Percentiles rank a stretch among this genome's conserved stretches.
phyloP scores from a whole-genome alignment of 2,329 filamentous ascomycete species.

The Trichoderma sp. region DNA sequence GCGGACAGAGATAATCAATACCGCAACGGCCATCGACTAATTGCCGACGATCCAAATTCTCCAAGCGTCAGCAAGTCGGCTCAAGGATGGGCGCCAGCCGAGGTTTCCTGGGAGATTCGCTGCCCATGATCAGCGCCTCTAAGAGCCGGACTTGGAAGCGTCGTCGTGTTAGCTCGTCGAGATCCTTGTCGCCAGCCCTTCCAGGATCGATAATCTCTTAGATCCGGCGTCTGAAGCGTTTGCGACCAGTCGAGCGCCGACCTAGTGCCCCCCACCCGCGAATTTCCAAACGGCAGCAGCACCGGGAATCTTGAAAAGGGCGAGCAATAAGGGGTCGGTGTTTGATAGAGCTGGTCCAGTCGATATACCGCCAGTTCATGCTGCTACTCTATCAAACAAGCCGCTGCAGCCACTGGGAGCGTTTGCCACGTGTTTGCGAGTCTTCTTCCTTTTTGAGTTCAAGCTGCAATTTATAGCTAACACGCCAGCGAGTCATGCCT shows the following conservation, averaged over 20 bases:
- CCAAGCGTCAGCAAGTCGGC: conserved; percentile 2
- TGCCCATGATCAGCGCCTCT: not conserved
- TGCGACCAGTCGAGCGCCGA: not conserved
- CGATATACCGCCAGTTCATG: not conserved
- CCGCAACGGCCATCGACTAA: conserved; percentile 6
- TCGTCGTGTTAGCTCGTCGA: not conserved
- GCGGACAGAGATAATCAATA: not conserved
- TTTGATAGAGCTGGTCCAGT: not conserved
- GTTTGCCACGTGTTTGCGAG: not conserved
- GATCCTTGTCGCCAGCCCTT: not conserved
- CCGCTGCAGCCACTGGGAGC: not conserved
- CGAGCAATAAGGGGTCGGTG: not conserved
- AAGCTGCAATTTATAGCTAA: not conserved
- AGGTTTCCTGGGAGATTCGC: not conserved
- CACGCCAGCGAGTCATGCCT: conserved; percentile 10
- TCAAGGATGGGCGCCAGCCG: not conserved
- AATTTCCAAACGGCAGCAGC: not conserved
- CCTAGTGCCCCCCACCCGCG: not conserved
- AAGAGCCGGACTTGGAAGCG: not conserved
- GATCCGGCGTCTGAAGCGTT: conserved; percentile 4
- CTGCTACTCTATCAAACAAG: not conserved
- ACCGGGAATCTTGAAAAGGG: conserved; percentile 1
- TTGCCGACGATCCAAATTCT: conserved; percentile 11
- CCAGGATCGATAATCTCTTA: conserved; percentile 12
- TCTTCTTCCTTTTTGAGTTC: not conserved